These are phyloP conservation scores for Przewalskia tangutica DNA, from an alignment of 257 asterid genomes.

Conservation along the genomic window DNA sequence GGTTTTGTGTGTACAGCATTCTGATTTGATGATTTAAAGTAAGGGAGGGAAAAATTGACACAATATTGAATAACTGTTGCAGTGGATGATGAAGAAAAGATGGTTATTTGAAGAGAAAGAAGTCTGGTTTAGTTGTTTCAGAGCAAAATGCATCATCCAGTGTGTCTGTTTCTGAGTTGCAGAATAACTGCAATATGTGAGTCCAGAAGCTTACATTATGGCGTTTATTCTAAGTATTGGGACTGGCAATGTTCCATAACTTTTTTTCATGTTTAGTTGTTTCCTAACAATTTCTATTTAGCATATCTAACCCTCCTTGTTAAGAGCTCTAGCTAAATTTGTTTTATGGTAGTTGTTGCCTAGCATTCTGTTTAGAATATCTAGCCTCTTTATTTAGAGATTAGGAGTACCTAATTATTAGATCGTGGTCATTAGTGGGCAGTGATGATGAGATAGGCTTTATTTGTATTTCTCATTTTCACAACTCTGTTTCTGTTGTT, in stretches of 20 bases:
- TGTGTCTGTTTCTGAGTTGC: conserved; percentile 70
- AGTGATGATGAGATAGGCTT: neutral
- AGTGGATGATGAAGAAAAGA: conserved; percentile 18
- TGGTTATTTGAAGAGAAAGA: neutral
- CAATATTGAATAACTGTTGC: conserved; percentile 7
- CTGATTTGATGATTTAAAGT: neutral
- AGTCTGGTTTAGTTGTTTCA: conserved; percentile 3
- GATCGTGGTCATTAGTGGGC: neutral
- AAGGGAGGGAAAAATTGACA: neutral
- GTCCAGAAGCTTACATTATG: conserved; percentile 16
- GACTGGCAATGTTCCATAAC: neutral
- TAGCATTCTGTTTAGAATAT: neutral
- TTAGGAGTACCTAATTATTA: neutral
- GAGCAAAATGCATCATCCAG: conserved; percentile 41
- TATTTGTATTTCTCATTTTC: neutral
- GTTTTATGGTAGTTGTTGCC: neutral
- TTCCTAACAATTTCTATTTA: neutral
- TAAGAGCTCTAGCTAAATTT: neutral
- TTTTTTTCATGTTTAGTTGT: neutral
- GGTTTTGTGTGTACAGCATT: neutral
- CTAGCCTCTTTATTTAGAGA: neutral
- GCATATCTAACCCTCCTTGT: neutral
- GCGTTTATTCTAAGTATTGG: neutral
- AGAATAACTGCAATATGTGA: conserved; percentile 90
- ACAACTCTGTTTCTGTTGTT: neutral